Base-by-base conservation (phyloP, 1,284 basidiomycete genomes). In the Apiotrichum gracile region DNA sequence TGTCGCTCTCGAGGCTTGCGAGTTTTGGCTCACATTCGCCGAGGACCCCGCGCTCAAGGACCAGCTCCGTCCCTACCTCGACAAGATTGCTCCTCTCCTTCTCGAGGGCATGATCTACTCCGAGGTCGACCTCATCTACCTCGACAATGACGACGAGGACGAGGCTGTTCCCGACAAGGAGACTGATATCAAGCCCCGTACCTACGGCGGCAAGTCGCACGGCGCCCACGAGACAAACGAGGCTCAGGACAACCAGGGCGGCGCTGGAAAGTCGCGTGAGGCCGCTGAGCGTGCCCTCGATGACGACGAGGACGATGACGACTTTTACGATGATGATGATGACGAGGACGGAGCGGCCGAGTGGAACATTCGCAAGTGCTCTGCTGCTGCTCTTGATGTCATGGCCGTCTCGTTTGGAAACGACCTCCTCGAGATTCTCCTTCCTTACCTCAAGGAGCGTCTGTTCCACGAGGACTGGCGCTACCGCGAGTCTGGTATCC, bases 1-100 rank as follows among this genome's bases (percentile, higher is more conserved):
- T 54, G 91, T 97, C 49, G 91, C 92, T 5, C 80, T 97, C 39
- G 93, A 97, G 77, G 96, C 96, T 14, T 97, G 92, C 81, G 96
- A 99, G 79, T 98, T 99, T 77, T 98, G 96, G 96, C 82, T 99
- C 60, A 97, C 94, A 1, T 98, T 99, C 69, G 92, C 96, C 17
- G 96, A 99, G 73, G 91, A 97, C 68, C 84, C 85, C 16, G 85
- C 89, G 47, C 81, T 98, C 25, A 84, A 85, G 17, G 83, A 85
- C 16, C 89, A 88, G 73, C 80, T 99, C 27, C 85, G 85, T 51
- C 92, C 91, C 0, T 83, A 93, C 60, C 80, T 99, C 10, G 82
- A 80, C 38, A 88, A 88, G 64, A 87, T 99, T 42, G 91, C 89
- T 0, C 96, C 96, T 0, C 87, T 97, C 16, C 79, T 99, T 27